These are phyloP conservation scores for Ogataea nonfermentans DNA, from an alignment of 805 yeast species.

Conservation along the genomic window DNA sequence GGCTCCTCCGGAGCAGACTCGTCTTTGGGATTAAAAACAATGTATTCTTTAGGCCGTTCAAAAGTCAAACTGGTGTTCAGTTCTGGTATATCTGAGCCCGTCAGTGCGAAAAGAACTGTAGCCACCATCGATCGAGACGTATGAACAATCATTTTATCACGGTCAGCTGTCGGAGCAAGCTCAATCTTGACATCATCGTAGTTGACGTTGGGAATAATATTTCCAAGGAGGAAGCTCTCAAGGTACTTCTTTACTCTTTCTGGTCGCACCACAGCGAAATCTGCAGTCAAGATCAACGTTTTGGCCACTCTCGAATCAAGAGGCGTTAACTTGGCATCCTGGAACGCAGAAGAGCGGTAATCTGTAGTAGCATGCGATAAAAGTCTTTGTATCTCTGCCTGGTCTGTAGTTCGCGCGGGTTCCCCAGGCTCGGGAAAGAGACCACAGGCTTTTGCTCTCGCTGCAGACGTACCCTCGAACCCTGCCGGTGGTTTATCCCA, in stretches of 20 bases:
- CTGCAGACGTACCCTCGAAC: conserved; percentile 70
- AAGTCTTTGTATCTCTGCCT: conserved; percentile 33
- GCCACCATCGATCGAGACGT: conserved; percentile 52
- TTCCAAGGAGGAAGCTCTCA: conserved; percentile 43
- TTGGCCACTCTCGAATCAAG: conserved; percentile 27
- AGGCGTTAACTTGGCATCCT: conserved; percentile 27
- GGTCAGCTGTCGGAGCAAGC: conserved; percentile 31
- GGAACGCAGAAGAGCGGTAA: conserved; percentile 18
- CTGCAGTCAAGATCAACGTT: conserved; percentile 25
- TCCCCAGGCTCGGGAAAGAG: conserved; percentile 72
- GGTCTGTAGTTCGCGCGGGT: conserved; percentile 38
- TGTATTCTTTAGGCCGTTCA: conserved; percentile 47
- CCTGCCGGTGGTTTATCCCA: conserved; percentile 76
- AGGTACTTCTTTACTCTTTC: conserved; percentile 44
- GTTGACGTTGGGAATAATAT: conserved; percentile 42
- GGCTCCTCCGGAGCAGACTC: conserved; percentile 41
- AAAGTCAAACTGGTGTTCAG: conserved; percentile 33
- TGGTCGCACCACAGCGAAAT: conserved; percentile 14
- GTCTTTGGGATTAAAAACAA: conserved; percentile 45
- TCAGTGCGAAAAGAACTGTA: conserved; percentile 49
- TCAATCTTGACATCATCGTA: conserved; percentile 30
- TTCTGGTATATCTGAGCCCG: conserved; percentile 34
- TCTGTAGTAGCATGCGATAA: conserved; percentile 16
- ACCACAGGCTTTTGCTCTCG: conserved; percentile 75
- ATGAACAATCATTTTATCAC: conserved; percentile 45